Conservation (phyloP, 2,329 filamentous ascomycete genomes). For the Botrytis elliptica region DNA sequence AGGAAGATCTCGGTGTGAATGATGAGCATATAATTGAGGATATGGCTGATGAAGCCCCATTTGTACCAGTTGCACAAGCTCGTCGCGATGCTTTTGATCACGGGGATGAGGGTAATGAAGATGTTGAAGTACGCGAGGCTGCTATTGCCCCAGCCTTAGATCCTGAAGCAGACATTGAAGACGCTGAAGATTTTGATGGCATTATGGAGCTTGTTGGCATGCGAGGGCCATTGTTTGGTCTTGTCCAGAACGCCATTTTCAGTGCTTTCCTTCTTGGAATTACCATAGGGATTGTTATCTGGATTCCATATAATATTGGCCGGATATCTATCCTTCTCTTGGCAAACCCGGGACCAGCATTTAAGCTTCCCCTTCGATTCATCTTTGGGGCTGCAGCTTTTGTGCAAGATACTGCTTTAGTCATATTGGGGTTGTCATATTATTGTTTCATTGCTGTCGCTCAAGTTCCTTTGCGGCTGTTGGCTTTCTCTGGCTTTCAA, state of each 20-base stretch:
- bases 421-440: constrained; percentile 57
- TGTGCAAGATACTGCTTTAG: constrained; percentile 71
- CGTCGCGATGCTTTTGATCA: constrained; percentile 30
- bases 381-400: constrained; percentile 75
- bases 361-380: constrained; percentile 69
- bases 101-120: constrained; percentile 40
- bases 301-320: constrained; percentile 88
- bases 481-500: constrained; percentile 17
- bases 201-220: constrained; percentile 95
- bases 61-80: constrained; percentile 48
- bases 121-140: constrained; percentile 61
- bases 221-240: constrained; percentile 84
- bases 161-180: constrained; percentile 72
- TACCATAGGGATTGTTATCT: constrained; percentile 81
- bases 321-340: constrained; percentile 78
- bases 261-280: constrained; percentile 86
- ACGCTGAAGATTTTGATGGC: constrained; percentile 92
- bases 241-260: constrained; percentile 94
- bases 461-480: constrained; percentile 26
- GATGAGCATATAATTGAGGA: constrained; percentile 62
- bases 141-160: constrained; percentile 70
- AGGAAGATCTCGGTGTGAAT: constrained; percentile 48
- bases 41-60: constrained; percentile 58
- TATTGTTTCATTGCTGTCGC: constrained; percentile 36
- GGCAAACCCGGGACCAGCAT: constrained; percentile 70